Percentiles rank a stretch among this genome's conserved stretches.
phyloP scores from a whole-genome alignment of 306 rosid genomes.

The Malus asiatica region DNA sequence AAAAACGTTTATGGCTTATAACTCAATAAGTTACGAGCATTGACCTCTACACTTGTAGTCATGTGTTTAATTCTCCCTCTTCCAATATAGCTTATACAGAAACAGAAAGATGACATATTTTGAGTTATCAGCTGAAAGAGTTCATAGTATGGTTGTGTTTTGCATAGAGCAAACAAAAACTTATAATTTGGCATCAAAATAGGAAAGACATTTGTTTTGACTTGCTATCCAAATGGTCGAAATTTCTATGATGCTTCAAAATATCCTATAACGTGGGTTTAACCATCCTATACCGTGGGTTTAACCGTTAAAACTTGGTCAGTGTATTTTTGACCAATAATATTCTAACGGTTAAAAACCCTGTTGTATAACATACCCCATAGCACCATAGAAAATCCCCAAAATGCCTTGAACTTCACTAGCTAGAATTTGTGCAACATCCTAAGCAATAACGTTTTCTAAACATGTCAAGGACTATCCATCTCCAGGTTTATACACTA shows the following conservation, averaged over 20 bases:
- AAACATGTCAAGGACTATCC: background rate
- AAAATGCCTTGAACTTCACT: background rate
- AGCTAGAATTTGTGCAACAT: background rate
- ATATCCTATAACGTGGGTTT: too few species aligned
- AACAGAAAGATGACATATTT: background rate
- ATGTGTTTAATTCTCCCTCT: too few species aligned
- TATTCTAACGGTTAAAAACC: background rate
- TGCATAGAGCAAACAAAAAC: background rate
- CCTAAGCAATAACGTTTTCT: background rate
- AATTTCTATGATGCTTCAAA: background rate
- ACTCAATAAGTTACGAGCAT: too few species aligned
- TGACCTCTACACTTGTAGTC: background rate
- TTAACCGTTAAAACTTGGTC: background rate
- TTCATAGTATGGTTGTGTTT: background rate
- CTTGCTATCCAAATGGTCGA: background rate
- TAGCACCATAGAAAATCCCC: background rate
- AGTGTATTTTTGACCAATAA: too few species aligned
- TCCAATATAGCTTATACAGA: too few species aligned
- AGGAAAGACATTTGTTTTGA: background rate
- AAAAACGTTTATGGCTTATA: rapidly evolving
- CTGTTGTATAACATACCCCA: background rate
- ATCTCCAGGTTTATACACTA: too few species aligned
- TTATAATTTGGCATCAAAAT: background rate
- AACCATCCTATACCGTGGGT: too few species aligned
- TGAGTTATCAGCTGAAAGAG: background rate